Conservation (phyloP, 129 eudicot genomes). For the Arctium lappa region DNA sequence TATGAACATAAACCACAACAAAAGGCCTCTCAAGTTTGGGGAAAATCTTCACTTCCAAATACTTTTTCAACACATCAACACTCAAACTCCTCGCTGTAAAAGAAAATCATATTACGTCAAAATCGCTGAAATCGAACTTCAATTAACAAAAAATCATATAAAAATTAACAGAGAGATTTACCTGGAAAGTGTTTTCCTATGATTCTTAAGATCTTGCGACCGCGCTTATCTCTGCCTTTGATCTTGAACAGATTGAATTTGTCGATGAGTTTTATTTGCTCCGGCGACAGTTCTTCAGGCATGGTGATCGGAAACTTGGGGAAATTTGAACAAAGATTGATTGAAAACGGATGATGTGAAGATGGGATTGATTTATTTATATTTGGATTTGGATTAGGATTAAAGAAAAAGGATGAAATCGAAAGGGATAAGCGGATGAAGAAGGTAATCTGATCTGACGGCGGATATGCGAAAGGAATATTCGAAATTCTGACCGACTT, state of each 20-base stretch:
- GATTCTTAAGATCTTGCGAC: conserved; percentile 47
- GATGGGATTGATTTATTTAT: background rate
- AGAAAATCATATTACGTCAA: background rate
- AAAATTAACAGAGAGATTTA: conserved; percentile 4
- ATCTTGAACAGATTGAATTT: conserved; percentile 56
- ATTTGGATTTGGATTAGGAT: background rate
- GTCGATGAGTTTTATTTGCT: conserved; percentile 35
- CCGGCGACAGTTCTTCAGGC: conserved; percentile 32
- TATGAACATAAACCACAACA: conserved; percentile 70
- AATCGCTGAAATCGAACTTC: background rate
- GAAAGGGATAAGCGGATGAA: background rate
- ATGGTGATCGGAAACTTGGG: conserved; percentile 13
- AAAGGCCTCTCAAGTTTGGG: conserved; percentile 50
- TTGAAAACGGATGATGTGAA: background rate
- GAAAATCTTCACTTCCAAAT: conserved; percentile 59
- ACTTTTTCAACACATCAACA: conserved; percentile 57
- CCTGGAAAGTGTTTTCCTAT: conserved; percentile 67
- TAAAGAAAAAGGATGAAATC: background rate
- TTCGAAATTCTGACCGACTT: conserved; percentile 15
- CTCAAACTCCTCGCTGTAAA: conserved; percentile 46
- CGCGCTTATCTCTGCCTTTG: conserved; percentile 62
- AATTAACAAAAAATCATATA: background rate
- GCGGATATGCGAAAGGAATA: conserved; percentile 36
- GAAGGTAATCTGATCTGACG: conserved; percentile 27
- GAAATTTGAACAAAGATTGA: background rate